Base-by-base conservation (phyloP, 768 basidiomycete species). In the Phlebiopsis gigantea region DNA sequence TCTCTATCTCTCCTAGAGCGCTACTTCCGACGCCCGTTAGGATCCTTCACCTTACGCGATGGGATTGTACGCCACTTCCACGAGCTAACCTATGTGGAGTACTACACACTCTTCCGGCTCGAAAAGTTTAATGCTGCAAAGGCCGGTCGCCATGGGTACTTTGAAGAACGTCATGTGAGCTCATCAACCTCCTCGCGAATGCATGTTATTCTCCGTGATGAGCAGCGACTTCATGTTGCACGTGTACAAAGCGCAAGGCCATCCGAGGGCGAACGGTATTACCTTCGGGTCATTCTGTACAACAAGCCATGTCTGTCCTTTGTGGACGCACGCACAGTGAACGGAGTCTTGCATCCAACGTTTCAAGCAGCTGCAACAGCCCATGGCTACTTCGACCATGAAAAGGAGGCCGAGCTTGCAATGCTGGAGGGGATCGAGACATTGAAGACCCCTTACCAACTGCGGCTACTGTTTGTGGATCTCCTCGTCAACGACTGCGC, bases 381-480 rank as follows among this genome's bases (percentile, higher is more conserved):
- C 55, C 46, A 55, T 4, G 66, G 68, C 2, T 53, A 69, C 2
- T 65, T 69, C 30, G 61, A 57, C 4, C 59, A 68, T 41, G 51
- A 65, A 0, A 63, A 66, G 25, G 66, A 69, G 56, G 70, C 56
- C 0, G 57, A 64, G 5, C 65, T 62, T 55, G 70, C 76, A 0
- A 61, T 79, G 15, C 28, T 55, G 2, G 76, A 79, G 48, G 75
- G 71, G 1, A 57, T 77, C 0, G 47, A 63, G 7, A 57, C 57
- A 2, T 61, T 72, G 2, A 53, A 61, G 4, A 73, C 75, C 0
- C 77, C 75, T 0, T 49, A 56, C 1, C 74, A 78, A 57, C 63
- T 79, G 0, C 71, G 72, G 0, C 49, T 69, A 26, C 69, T 77
- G 2, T 75, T 78, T 61, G 67, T 71, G n/a, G 68, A 75, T 48